Evolutionary conservation across 768 basidiomycete genomes (phyloP), one percentile per base, ranked within the genome.

Genomic region (Phlebiopsis flavidoalba): DNA sequence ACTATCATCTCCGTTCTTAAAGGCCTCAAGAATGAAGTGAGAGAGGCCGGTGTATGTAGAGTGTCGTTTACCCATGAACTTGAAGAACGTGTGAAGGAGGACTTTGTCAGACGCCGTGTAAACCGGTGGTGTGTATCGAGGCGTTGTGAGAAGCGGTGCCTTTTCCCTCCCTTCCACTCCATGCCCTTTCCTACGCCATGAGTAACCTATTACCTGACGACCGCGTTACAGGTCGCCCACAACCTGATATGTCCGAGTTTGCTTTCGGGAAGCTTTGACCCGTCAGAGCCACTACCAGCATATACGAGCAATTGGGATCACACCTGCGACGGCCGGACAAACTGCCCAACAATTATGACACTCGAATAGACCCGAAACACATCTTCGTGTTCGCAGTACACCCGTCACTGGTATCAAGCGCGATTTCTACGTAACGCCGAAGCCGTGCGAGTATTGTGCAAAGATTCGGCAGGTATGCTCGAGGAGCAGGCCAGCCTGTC

Each of bases 51-150:
- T 15, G 40, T 60, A 47, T n/a, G 48, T 57, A 11, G 59, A 52
- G 14, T 53, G 52, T 46, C 52, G 57, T 60, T 60, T 63, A 36
- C 58, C 62, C 62, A 63, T 63, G 57, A n/a, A n/a, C n/a, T n/a
- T n/a, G 36, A 12, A 37, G 33, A 37, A n/a, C n/a, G n/a, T 2
- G 26, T n/a, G 45, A 24, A 4, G 35, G 19, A 40, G 59, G 22
- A 37, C 48, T 48, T 26, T 5, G 36, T 7, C 43, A 55, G 54
- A 45, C 54, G 54, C 54, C 54, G n/a, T 5, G 19, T 7, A 55
- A 21, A 43, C 40, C 8, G 24, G 54, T 22, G n/a, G 54, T 36
- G 52, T 53, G 31, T 53, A 26, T 19, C 22, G 10, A 57, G 46
- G 55, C 55, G 55, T 48, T 48, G 57, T 49, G 40, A 52, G 58